Percentiles rank a stretch among this genome's conserved stretches.
These are phyloP conservation scores for Hypoxylon cercidicola DNA, from an alignment of 495 filamentous ascomycete species.

Conservation along the genomic window DNA sequence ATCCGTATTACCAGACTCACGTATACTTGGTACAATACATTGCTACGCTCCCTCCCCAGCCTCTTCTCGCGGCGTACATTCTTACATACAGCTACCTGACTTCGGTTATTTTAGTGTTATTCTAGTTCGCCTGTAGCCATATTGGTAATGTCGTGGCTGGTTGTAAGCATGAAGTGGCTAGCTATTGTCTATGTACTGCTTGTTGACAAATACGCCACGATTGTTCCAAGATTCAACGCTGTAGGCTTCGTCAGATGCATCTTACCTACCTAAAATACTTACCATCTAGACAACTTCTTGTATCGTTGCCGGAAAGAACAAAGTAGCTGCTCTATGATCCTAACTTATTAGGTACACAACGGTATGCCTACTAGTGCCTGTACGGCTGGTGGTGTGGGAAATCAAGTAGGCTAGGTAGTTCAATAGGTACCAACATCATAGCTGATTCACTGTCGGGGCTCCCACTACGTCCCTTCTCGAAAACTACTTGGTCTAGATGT, in stretches of 20 bases:
- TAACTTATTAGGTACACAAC: constrained; percentile 1
- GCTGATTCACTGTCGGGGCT: constrained; percentile 1
- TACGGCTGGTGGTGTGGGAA: neutral
- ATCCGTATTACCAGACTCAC: constrained; percentile 12
- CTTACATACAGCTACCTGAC: constrained; percentile 5
- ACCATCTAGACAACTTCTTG: constrained; percentile 7
- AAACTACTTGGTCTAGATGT: constrained; percentile 1
- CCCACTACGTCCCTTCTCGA: constrained; percentile 15
- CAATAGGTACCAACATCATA: neutral
- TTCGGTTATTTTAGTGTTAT: too few relatives aligned
- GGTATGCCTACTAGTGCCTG: neutral
- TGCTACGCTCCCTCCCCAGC: constrained; percentile 21
- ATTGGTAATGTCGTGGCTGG: constrained; percentile 15
- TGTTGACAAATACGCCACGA: constrained; percentile 15
- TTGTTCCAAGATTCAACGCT: constrained; percentile 8
- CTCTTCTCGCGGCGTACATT: constrained; percentile 9
- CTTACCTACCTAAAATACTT: constrained; percentile 20
- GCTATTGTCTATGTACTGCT: constrained; percentile 19
- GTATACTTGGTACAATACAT: constrained; percentile 27
- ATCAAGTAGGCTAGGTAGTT: neutral
- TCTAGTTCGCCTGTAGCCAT: neutral
- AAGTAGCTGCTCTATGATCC: neutral
- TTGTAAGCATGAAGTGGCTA: constrained; percentile 26
- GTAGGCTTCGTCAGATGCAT: constrained; percentile 12
- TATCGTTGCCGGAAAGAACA: neutral